These are phyloP conservation scores for Acorus gramineus DNA, from an alignment of 106 monocot genomes.

Conservation along the genomic window DNA sequence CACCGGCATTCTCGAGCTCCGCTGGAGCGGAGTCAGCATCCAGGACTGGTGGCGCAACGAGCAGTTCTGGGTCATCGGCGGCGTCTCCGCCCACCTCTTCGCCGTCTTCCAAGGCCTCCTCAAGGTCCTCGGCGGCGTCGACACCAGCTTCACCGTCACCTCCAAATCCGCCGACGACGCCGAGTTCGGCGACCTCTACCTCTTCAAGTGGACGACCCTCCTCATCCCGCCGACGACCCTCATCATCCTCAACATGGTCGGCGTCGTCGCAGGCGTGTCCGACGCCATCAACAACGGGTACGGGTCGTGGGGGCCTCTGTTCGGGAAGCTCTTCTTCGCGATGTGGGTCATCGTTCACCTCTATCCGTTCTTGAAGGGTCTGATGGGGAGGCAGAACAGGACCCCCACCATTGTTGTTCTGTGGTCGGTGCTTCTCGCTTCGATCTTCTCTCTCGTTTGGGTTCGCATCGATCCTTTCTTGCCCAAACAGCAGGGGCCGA, in stretches of 20 bases:
- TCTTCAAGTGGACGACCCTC: constrained; percentile 89
- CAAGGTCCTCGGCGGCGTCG: constrained; percentile 77
- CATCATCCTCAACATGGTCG: constrained; percentile 91
- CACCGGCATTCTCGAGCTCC: constrained; percentile 76
- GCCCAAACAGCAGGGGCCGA: constrained; percentile 57
- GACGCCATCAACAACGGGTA: constrained; percentile 95
- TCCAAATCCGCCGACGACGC: constrained; percentile 56
- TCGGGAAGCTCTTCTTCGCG: constrained; percentile 90
- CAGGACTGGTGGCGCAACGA: constrained; percentile 99
- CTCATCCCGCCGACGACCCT: constrained; percentile 81
- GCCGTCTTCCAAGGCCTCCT: constrained; percentile 96
- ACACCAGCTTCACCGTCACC: constrained; percentile 94
- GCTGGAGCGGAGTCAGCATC: constrained; percentile 90
- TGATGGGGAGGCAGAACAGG: constrained; percentile 90
- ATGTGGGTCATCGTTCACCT: constrained; percentile 89
- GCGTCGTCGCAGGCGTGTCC: constrained; percentile 75
- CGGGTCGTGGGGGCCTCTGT: constrained; percentile 81
- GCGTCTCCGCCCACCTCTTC: constrained; percentile 89
- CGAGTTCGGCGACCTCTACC: constrained; percentile 75
- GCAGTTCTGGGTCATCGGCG: constrained; percentile 97
- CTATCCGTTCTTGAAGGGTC: constrained; percentile 83
- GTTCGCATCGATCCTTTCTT: constrained; percentile 91
- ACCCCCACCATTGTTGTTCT: constrained; percentile 92
- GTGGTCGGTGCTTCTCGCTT: constrained; percentile 74
- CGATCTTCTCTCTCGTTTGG: constrained; percentile 92